Conservation (phyloP, 257 asterid genomes). For the Handroanthus guayacan region DNA sequence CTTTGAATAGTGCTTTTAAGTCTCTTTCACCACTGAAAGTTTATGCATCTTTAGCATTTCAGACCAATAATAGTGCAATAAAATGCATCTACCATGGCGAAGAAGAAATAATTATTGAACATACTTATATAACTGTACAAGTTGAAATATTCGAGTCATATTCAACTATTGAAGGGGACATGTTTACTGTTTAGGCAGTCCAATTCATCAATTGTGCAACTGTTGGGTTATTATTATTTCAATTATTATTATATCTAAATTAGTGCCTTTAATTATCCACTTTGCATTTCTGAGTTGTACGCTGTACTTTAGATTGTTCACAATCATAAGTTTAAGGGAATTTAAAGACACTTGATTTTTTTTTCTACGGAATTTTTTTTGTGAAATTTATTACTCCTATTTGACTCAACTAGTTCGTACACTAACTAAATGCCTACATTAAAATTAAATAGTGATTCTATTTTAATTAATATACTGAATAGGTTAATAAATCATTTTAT, state of each 20-base stretch:
- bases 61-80: neutral
- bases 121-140: neutral
- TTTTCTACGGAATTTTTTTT: neutral
- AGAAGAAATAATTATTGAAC: neutral
- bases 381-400: too few species aligned
- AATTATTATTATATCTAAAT: neutral
- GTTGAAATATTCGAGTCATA: neutral
- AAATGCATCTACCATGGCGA: neutral
- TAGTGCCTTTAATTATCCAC: neutral
- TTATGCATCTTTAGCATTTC: neutral
- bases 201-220: neutral
- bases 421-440: too few species aligned
- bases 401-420: too few species aligned
- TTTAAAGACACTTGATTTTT: neutral
- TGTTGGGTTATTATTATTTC: conserved; percentile 9
- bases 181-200: neutral
- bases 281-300: neutral
- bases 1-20: neutral
- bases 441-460: too few species aligned
- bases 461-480: too few species aligned
- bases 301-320: neutral
- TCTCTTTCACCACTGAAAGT: neutral
- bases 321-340: neutral
- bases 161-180: neutral
- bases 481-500: too few species aligned